Base-by-base conservation (phyloP, 2,329 filamentous ascomycete species). In the Fusarium oligoseptatum region DNA sequence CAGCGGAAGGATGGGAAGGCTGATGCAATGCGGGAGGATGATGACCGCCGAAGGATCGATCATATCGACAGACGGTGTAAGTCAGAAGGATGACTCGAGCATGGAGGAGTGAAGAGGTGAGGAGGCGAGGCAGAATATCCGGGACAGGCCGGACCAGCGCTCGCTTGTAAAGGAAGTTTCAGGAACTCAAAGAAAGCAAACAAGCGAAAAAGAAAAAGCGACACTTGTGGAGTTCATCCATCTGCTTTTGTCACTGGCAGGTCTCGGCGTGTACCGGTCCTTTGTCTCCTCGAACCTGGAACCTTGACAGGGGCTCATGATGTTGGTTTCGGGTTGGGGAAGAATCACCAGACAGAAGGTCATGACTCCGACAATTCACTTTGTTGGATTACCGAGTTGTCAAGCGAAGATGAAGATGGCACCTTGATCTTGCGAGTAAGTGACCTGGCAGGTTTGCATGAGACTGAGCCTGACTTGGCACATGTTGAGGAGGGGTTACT, bases 1-100 rank as follows among this genome's bases (percentile, higher is more conserved):
- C 10, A 27, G 39, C 24, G 41, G 62, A 45, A 48, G 39, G 61
- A 62, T 64, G 60, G 60, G 60, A 65, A 22, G 64, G 27, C 39
- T 52, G 48, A 75, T 50, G 64, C 43, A 77, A 70, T 74, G 50
- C 17, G 56, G 56, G 56, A 58, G 69, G 61, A 56, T 52, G 48
- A 52, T 29, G 48, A 32, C 27, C 27, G 61, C 27, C 27, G 64
- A 57, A 32, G 57, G 20, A 60, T 58, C 43, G 20, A 60, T 58
- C 43, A 65, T 56, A 67, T 71, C 60, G 72, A 63, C 60, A 75
- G 61, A 55, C n/a, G 36, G 34, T 55, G 27, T 32, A 55, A 75
- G 56, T 36, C 14, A 37, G 32, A 27, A 57, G 24, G 67, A 52
- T 52, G 48, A 52, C 48, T 17, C 48, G 48, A 32, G 48, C 27